phyloP scores from a whole-genome alignment of 352 stramenopile species.

The Globisporangium mamillatum region DNA sequence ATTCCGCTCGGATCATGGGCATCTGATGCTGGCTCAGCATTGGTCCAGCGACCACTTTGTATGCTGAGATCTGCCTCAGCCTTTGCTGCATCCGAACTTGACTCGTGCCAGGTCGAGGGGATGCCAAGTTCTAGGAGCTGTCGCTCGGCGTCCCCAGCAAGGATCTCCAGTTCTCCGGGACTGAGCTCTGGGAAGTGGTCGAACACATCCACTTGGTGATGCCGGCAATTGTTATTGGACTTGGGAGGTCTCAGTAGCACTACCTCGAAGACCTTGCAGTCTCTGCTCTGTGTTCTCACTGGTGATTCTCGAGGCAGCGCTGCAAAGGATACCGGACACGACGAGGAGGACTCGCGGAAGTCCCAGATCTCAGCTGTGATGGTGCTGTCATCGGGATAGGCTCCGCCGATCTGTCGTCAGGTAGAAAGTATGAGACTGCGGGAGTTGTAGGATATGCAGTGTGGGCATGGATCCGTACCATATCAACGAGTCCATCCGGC shows the following conservation, averaged over 20 bases:
- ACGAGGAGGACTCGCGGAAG: slow-evolving; percentile 22
- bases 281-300: background rate
- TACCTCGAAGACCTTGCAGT: slow-evolving; percentile 4
- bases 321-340: slow-evolving; percentile 37
- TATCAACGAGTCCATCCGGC: slow-evolving; percentile 52
- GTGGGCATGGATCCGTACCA: slow-evolving; percentile 28
- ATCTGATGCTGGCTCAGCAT: background rate
- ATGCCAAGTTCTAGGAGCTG: slow-evolving; percentile 29
- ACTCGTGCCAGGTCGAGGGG: background rate
- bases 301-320: slow-evolving; percentile 16
- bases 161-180: slow-evolving; percentile 28
- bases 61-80: background rate
- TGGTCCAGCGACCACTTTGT: background rate
- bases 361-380: slow-evolving; percentile 39
- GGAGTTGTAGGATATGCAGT: background rate
- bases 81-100: background rate
- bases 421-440: background rate
- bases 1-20: background rate
- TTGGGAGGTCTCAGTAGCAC: slow-evolving; percentile 2
- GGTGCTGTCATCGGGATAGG: slow-evolving; percentile 9
- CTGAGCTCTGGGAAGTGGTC: slow-evolving; percentile 18
- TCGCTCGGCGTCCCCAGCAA: slow-evolving; percentile 32
- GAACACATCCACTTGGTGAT: slow-evolving; percentile 6
- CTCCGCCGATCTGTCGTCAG: slow-evolving; percentile 17
- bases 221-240: background rate